Evolutionary conservation across 495 filamentous ascomycete species (phyloP), one percentile per base, ranked within the genome.

Genomic region (Penicillium nucicola): DNA sequence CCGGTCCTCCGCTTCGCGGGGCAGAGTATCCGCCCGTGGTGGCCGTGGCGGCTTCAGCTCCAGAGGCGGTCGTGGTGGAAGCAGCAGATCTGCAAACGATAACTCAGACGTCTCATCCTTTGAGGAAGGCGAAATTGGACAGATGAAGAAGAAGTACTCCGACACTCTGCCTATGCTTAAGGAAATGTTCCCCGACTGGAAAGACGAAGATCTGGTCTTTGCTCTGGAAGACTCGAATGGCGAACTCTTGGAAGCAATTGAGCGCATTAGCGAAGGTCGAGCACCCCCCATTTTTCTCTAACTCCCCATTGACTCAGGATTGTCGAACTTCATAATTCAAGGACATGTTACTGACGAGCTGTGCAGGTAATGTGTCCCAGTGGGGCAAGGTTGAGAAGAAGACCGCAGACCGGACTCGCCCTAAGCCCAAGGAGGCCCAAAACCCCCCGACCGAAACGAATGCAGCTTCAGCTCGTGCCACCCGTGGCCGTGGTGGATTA

Each of bases 381-480:
- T 99, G 95, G 88, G 88, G 85, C 52, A 90, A 96, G 71, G 91
- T 97, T 62, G 89, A 92, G 73, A 96, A 95, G 79, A 85, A 86
- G 68, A 86, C 84, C 64, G 89, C 90, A 70, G 88, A 93, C 64
- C 78, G 88, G 55, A 78, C 82, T 57, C 85, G 84, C 54, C 82
- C 92, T 43, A 99, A 96, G 78, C 72, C 79, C 50, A 92, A 95
- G 75, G 87, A 93, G 48, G 64, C 78, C 37, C 69, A 79, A 57
- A 76, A 73, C 43, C 76, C 82, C 45, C 74, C 77, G 14, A 66
- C 76, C 53, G 76, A 74, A 53, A 48, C 67, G 40, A 57, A 63
- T 51, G 44, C 64, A 52, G 69, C 79, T 58, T 69, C 83, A 5
- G 61, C 67, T 44, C 83, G 90, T 63, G 84, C 81, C 46, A 81